These are phyloP conservation scores for Ehretia macrophylla DNA, from an alignment of 257 asterid genomes.

Conservation along the genomic window DNA sequence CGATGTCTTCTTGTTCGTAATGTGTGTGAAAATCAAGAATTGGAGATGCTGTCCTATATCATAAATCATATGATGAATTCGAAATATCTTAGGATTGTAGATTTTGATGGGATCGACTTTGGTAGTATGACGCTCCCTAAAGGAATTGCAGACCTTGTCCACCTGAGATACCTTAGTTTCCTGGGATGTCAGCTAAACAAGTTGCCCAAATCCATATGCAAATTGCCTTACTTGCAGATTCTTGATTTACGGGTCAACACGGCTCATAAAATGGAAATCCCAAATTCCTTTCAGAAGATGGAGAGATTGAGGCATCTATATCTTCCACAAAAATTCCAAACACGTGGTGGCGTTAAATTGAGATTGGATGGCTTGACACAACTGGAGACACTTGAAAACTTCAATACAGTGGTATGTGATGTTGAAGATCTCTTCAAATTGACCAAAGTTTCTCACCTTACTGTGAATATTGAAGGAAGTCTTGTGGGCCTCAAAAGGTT, in stretches of 20 bases:
- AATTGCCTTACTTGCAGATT: neutral
- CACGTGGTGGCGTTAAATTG: neutral
- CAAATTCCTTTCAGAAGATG: constrained; percentile 8
- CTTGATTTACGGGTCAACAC: constrained; percentile 20
- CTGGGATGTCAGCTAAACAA: constrained; percentile 3
- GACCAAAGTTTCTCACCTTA: neutral
- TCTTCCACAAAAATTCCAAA: constrained; percentile 3
- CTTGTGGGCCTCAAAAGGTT: neutral
- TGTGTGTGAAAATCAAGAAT: neutral
- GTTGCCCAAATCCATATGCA: neutral
- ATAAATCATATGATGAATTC: constrained; percentile 5
- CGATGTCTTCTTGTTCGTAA: constrained; percentile 1
- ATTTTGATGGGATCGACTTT: constrained; percentile 24
- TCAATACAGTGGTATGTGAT: neutral
- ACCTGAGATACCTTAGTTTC: constrained; percentile 17
- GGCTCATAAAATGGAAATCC: neutral
- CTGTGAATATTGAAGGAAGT: neutral
- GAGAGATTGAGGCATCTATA: neutral
- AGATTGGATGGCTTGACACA: constrained; percentile 4
- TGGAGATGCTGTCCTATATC: neutral
- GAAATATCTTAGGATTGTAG: constrained; percentile 22
- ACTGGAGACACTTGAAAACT: constrained; percentile 15
- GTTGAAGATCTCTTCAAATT: constrained; percentile 6
- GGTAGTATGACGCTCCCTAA: constrained; percentile 14
- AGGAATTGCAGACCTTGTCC: constrained; percentile 23